Evolutionary conservation across 257 asterid genomes (phyloP).

Genomic region (Penstemon barbatus): DNA sequence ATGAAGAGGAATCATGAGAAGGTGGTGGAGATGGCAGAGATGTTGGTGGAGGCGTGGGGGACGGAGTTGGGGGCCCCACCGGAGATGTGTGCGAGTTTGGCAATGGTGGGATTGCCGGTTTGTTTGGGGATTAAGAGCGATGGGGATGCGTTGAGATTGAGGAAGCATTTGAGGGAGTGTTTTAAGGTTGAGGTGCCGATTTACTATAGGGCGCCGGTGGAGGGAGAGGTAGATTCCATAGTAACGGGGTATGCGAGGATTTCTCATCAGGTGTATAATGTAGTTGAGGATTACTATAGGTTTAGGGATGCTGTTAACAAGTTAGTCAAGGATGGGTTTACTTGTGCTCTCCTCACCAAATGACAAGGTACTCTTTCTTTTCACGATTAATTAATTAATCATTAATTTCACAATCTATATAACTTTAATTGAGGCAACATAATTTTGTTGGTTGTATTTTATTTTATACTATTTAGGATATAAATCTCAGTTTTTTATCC

Average conservation of each 20-base stretch:
- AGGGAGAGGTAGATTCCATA: slow-evolving; percentile 46
- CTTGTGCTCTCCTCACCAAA: slow-evolving; percentile 45
- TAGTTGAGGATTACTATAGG: slow-evolving; percentile 59
- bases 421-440: not conserved
- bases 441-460: not conserved
- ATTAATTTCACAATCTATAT: no score
- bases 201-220: slow-evolving; percentile 50
- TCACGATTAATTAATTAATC: not conserved
- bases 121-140: slow-evolving; percentile 59
- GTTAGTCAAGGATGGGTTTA: slow-evolving; percentile 56
- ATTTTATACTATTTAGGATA: not conserved
- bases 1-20: slow-evolving; percentile 65
- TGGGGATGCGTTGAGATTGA: slow-evolving; percentile 54
- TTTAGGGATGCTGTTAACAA: slow-evolving; percentile 72
- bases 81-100: slow-evolving; percentile 87
- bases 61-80: slow-evolving; percentile 68
- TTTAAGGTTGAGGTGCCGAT: slow-evolving; percentile 83
- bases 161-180: slow-evolving; percentile 61
- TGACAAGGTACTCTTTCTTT: slow-evolving; percentile 33
- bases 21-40: slow-evolving; percentile 51
- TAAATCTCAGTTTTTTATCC: not conserved
- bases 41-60: slow-evolving; percentile 67
- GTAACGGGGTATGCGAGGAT: slow-evolving; percentile 86
- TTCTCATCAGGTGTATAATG: slow-evolving; percentile 89
- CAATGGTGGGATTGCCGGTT: slow-evolving; percentile 83